Evolutionary conservation across 306 rosid species (phyloP).

Genomic region (Leucaena leucocephala): DNA sequence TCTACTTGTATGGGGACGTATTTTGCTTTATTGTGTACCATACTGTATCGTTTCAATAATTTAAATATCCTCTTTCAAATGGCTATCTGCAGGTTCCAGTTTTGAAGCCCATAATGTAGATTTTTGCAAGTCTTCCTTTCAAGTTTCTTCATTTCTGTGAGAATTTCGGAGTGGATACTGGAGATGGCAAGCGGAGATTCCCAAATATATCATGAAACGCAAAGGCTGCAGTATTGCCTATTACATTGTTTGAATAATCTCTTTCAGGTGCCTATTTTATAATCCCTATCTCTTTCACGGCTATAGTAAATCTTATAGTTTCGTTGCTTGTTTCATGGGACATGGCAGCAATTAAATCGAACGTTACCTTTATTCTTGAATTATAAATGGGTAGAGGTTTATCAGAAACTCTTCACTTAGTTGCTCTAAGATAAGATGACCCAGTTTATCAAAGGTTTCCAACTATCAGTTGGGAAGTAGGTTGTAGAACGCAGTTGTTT

Average conservation of each 20-base stretch:
- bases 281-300: neutral
- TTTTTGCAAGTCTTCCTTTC: neutral
- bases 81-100: neutral
- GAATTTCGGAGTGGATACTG: neutral
- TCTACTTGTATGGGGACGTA: neutral
- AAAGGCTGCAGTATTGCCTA: conserved; percentile 81
- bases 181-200: conserved; percentile 53
- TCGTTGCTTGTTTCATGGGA: conserved; percentile 13
- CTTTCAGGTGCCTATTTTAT: conserved; percentile 67
- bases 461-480: neutral
- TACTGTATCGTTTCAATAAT: neutral
- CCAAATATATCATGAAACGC: conserved; percentile 78
- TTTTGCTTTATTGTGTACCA: neutral
- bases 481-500: neutral
- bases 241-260: conserved; percentile 81
- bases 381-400: conserved; percentile 2
- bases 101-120: neutral
- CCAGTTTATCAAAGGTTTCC: neutral
- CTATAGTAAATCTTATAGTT: neutral
- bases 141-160: neutral
- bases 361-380: conserved; percentile 9
- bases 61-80: neutral
- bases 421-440: neutral
- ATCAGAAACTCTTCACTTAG: conserved; percentile 2
- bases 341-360: neutral